A percentile compares a stretch with the other conserved stretches of the same genome.
Evolutionary conservation across 2,329 filamentous ascomycete species (phyloP).

Genomic region (Alternaria arbusti): DNA sequence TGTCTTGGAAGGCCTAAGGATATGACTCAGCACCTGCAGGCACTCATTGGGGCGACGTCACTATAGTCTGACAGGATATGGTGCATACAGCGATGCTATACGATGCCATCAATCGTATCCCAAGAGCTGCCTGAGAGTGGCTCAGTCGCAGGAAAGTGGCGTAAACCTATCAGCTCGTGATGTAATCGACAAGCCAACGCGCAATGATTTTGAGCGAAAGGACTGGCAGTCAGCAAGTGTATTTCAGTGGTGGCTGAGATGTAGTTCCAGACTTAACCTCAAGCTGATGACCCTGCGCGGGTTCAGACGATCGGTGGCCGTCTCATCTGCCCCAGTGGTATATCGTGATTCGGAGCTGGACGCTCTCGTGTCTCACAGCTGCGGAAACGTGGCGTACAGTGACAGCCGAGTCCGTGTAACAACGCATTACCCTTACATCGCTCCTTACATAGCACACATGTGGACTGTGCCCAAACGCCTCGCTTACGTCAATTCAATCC

Average conservation of each 20-base stretch:
- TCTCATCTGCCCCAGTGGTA: not conserved
- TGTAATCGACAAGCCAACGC: not conserved
- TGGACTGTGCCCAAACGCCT: conserved; percentile 10
- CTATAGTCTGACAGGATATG: not conserved
- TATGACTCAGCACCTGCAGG: not conserved
- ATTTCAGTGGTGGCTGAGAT: not conserved
- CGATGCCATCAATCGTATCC: not conserved
- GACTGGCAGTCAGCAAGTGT: not conserved
- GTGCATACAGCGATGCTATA: not conserved
- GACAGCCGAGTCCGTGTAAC: conserved; percentile 6
- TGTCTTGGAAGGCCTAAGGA: not conserved
- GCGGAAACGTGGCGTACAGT: conserved; percentile 1
- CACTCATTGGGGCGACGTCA: not conserved
- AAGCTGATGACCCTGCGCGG: not conserved
- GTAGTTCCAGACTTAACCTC: not conserved
- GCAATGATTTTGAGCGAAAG: not conserved
- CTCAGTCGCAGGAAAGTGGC: not conserved
- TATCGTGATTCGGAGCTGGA: not conserved
- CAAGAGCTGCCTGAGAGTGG: not conserved
- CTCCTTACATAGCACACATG: conserved; percentile 6
- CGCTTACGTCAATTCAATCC: not conserved
- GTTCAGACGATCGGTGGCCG: not conserved
- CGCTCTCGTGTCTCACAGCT: not conserved
- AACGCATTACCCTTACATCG: conserved; percentile 3
- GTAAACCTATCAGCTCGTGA: not conserved